Base-by-base conservation (phyloP, 345 rosid species). In the Populus alba region DNA sequence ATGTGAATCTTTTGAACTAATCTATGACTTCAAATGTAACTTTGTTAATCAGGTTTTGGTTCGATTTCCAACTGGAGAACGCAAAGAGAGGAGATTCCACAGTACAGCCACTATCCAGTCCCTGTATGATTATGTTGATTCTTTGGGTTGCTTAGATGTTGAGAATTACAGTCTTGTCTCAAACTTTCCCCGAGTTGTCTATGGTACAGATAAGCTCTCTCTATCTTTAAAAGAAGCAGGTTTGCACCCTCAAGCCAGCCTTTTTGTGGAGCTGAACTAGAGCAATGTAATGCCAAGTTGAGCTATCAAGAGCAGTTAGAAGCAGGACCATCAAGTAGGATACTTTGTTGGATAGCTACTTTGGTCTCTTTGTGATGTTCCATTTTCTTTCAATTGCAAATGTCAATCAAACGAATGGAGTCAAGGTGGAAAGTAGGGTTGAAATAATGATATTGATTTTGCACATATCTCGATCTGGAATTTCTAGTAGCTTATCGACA, bases 241-340 rank as follows among this genome's bases (percentile, higher is more conserved):
- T 74, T 87, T 97, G 86, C 94, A 97, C 89, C 99, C 99, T 77
- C 98, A 94, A 85, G 99, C 96, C 72, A 92, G 98, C 85, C 98
- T 97, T 79, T 97, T 94, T 74, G 94, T 97, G 80, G 98, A 97
- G 94, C 82, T 90, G 74, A 90, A 88, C 90, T 90, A 89, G 77
- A 31, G 53, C 41, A 69, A 18, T 76, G 77, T 63, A 70, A 39
- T 70, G 51, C 66, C 47, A 49, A 71, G 33, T 70, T 49, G 72
- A 37, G 67, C 75, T 37, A 79, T 61, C 69, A 79, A 62, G 25
- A 25, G 18, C 45, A 41, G 82, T 63, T 69, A 41, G 12, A 53
- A 53, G 53, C 31, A 72, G 37, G 47, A 53, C 33, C 70, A 70
- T 73, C 66, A 73, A 68, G 70, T 73, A 61, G 80, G 76, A 59